phyloP scores from a whole-genome alignment of 345 rosid genomes.

The Acer yangbiense region DNA sequence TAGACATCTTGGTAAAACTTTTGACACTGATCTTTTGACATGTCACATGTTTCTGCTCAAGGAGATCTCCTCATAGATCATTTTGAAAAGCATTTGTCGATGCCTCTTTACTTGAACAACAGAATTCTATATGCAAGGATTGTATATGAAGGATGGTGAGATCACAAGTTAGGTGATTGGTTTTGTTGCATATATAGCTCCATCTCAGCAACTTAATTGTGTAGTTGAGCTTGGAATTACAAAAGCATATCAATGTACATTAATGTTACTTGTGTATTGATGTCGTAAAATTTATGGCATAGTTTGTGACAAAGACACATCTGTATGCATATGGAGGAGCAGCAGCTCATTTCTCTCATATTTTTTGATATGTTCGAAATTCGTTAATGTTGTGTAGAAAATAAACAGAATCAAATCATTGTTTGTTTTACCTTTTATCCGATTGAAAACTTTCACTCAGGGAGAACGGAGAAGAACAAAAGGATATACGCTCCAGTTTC shows the following conservation, averaged over 20 bases:
- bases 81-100: no score
- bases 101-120: neutral
- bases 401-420: neutral
- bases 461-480: neutral
- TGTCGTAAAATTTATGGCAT: neutral
- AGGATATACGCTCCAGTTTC: neutral
- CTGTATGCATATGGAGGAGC: no score
- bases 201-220: neutral
- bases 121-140: neutral
- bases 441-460: neutral
- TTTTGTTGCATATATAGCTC: neutral
- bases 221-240: no score
- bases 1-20: constrained; percentile 16
- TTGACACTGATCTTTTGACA: neutral
- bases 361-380: neutral
- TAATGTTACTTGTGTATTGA: neutral
- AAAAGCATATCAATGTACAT: neutral
- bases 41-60: neutral
- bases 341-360: neutral
- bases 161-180: neutral
- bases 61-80: neutral
- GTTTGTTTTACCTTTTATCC: neutral
- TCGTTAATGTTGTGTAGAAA: neutral
- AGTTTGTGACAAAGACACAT: neutral
- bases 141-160: neutral